These are phyloP conservation scores for Yamadazyma paraphyllophila DNA, from an alignment of 805 yeast species.

Conservation along the genomic window DNA sequence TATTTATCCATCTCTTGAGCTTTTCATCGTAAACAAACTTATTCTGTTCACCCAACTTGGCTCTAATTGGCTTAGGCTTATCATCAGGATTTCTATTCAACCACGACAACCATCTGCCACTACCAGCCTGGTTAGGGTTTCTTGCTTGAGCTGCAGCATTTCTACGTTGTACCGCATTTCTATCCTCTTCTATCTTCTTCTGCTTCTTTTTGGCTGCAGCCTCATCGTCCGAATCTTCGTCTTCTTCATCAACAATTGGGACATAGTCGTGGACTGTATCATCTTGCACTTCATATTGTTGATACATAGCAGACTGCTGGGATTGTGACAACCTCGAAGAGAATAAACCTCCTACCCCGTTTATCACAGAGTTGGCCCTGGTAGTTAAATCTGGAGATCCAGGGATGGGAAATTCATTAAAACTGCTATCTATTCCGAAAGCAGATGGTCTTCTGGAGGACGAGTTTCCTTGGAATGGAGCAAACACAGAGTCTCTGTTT, in stretches of 20 bases:
- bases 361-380: conserved; percentile 43
- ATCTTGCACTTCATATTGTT: conserved; percentile 44
- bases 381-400: conserved; percentile 46
- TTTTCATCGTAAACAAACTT: conserved; percentile 79
- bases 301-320: conserved; percentile 43
- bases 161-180: conserved; percentile 5
- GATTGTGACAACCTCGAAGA: conserved; percentile 43
- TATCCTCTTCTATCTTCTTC: conserved; percentile 16
- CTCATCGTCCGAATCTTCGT: conserved; percentile 47
- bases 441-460: conserved; percentile 13
- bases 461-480: conserved; percentile 20
- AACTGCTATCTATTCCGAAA: conserved; percentile 21
- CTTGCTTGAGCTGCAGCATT: conserved; percentile 5
- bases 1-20: conserved; percentile 83
- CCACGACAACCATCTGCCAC: conserved; percentile 15
- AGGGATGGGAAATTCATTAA: conserved; percentile 44
- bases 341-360: conserved; percentile 31
- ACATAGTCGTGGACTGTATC: conserved; percentile 44
- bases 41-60: conserved; percentile 80
- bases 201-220: conserved; percentile 28
- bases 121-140: not conserved
- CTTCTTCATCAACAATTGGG: conserved; percentile 43
- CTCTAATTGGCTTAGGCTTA: conserved; percentile 74
- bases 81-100: conserved; percentile 38
- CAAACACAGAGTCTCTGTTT: conserved; percentile 19